Base-by-base conservation (phyloP, 2,329 filamentous ascomycete species). In the Neofusicoccum cordaticola region DNA sequence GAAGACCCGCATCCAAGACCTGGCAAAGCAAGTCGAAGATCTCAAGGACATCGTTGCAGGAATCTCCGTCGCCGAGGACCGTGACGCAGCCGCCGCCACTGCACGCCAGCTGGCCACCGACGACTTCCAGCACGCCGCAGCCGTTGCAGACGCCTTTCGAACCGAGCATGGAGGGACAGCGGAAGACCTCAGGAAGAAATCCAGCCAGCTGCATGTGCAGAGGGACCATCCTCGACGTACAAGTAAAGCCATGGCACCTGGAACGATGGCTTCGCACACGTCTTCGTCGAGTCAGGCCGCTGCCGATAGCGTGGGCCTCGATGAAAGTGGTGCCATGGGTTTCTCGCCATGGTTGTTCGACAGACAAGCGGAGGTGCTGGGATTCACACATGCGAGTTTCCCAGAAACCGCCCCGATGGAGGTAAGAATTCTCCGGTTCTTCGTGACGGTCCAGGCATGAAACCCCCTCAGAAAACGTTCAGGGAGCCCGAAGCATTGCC, bases 1-100 rank as follows among this genome's bases (percentile, higher is more conserved):
- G 12, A 69, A 68, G 45, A 19, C 64, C n/a, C 45, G 62, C 19
- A 68, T 68, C n/a, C 31, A 62, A 19, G 50, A 60, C 35, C 47
- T 65, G 47, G 39, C 45, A 39, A 39, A 56, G 12, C 53, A 66
- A 37, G 47, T 19, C 8, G 39, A 58, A 13, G 65, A 66, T 6
- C 39, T 64, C 19, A 60, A 64, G 41, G 45, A 52, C 15, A 64
- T 66, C 9, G 13, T 66, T 4, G 22, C 15, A 4, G 53, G 34
- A 17, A 56, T 65, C 17, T 51, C 57, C 15, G 27, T 31, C 12
- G 50, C 58, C 13, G 31, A 39, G 11, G 37, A 63, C 31, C 35
- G 35, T 9, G 50, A 63, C 9, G 48, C 12, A 1, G 64, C 57
- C 22, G 35, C 57, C 31, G n/a, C 41, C 5, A 42, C 61, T 35